Evolutionary conservation across 805 yeast species (phyloP).

Genomic region (Barnettozyma californica): DNA sequence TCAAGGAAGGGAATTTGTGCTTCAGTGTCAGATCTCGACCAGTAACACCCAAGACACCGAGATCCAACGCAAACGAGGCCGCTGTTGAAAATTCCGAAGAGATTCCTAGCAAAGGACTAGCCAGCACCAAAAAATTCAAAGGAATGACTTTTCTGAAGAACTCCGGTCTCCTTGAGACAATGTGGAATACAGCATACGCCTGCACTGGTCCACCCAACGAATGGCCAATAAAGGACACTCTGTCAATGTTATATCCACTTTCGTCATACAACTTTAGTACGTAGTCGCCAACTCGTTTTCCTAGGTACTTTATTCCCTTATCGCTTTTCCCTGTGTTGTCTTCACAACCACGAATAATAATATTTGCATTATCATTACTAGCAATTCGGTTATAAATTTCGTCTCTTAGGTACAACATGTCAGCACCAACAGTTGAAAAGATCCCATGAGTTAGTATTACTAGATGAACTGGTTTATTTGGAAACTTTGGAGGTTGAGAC

Average conservation of each 20-base stretch:
- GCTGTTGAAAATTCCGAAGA: constrained; percentile 83
- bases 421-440: constrained; percentile 85
- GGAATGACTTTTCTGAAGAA: constrained; percentile 67
- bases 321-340: constrained; percentile 88
- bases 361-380: constrained; percentile 32
- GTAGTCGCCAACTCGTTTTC: constrained; percentile 73
- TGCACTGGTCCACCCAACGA: constrained; percentile 92
- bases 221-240: constrained; percentile 86
- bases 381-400: constrained; percentile 45
- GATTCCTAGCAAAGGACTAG: constrained; percentile 86
- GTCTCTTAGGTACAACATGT: constrained; percentile 84
- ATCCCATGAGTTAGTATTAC: constrained; percentile 89
- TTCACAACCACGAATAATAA: constrained; percentile 76
- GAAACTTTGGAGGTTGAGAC: constrained; percentile 56
- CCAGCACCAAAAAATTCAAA: constrained; percentile 72
- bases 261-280: constrained; percentile 43
- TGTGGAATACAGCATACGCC: constrained; percentile 82
- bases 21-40: constrained; percentile 85
- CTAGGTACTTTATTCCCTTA: constrained; percentile 79
- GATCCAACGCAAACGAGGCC: constrained; percentile 75
- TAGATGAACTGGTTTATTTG: constrained; percentile 63
- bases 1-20: constrained; percentile 28
- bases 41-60: constrained; percentile 88
- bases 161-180: constrained; percentile 54
- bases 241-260: constrained; percentile 37